Evolutionary conservation across 345 rosid genomes (phyloP), one percentile per base, ranked within the genome.

Genomic region (Pugionium dolabratum): DNA sequence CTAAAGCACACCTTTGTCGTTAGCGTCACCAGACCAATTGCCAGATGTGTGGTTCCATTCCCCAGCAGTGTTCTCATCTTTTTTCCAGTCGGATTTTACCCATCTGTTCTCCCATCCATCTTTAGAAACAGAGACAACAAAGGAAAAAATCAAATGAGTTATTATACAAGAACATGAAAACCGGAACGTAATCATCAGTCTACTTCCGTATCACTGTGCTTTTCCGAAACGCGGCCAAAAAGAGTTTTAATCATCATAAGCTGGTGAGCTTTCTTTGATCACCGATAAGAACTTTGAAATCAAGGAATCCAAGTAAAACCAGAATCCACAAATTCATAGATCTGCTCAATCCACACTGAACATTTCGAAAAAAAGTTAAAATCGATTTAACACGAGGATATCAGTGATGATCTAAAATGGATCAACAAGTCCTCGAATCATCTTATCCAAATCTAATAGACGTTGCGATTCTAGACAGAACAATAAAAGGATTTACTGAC

Each of bases 81-180:
- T 88, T 79, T 87, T 95, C 99, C 97, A 91, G 32, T 91, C 95
- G 8, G 97, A 91, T 70, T 72, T 79, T 26, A 90, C 95, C 96
- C 99, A 95, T 46, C 86, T 72, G 5, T n/a, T 87, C 75, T 91
- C 96, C 99, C 99, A 95, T 73, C 99, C 99, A 71, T 89, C 99
- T 95, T 42, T 30, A 56, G 6, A 39, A 41, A 33, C 7, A 54
- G 1, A 63, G 35, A 64, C 18, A 41, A 10, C 42, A 47, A 57
- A 54, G 46, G 2, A 31, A 9, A 62, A 49, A 18, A 46, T n/a
- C 9, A 30, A 44, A 46, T 9, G 25, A 54, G 2, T n/a, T 2
- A 32, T 54, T 5, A 67, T 31, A 55, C 25, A 55, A 35, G 46
- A 34, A 29, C 1, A 9, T 34, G 26, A 34, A 9, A 61, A 4